Conservation (phyloP, 1,139 yeast genomes). For the Diutina neorugosa region DNA sequence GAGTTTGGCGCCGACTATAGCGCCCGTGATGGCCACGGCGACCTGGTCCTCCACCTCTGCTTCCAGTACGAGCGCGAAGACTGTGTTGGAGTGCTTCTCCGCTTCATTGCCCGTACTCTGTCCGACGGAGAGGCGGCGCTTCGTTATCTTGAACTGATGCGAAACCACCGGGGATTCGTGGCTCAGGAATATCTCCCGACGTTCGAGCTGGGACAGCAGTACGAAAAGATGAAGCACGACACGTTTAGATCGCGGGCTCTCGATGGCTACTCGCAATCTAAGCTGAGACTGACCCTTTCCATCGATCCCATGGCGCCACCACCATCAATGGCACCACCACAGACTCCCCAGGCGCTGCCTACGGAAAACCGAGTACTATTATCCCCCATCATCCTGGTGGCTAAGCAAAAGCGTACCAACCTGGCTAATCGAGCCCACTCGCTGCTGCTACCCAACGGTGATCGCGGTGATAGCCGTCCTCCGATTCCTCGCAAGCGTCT, state of each 20-base stretch:
- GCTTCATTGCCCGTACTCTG: slow-evolving; percentile 12
- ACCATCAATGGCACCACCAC: background rate
- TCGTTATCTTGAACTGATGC: background rate
- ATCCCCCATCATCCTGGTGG: background rate
- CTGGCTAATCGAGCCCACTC: background rate
- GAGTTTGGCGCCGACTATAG: slow-evolving; percentile 75
- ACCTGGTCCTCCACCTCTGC: slow-evolving; percentile 72
- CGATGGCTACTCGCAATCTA: background rate
- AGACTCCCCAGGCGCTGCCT: slow-evolving; percentile 5
- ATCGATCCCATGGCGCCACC: background rate
- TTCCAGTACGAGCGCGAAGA: slow-evolving; percentile 63
- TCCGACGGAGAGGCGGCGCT: background rate
- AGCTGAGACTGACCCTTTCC: background rate
- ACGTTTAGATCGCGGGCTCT: background rate
- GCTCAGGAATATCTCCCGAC: slow-evolving; percentile 45
- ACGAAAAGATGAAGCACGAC: slow-evolving; percentile 3
- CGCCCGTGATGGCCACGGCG: slow-evolving; percentile 48
- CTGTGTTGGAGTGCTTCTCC: slow-evolving; percentile 49
- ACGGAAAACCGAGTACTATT: slow-evolving; percentile 3
- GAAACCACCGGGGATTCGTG: slow-evolving; percentile 56
- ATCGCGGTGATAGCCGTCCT: background rate
- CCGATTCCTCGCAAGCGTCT: background rate
- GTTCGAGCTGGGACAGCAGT: slow-evolving; percentile 6
- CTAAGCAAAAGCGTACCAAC: background rate
- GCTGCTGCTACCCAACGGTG: background rate